Base-by-base conservation (phyloP, 176 grass and related monocot genomes). In the Carex littledalei region DNA sequence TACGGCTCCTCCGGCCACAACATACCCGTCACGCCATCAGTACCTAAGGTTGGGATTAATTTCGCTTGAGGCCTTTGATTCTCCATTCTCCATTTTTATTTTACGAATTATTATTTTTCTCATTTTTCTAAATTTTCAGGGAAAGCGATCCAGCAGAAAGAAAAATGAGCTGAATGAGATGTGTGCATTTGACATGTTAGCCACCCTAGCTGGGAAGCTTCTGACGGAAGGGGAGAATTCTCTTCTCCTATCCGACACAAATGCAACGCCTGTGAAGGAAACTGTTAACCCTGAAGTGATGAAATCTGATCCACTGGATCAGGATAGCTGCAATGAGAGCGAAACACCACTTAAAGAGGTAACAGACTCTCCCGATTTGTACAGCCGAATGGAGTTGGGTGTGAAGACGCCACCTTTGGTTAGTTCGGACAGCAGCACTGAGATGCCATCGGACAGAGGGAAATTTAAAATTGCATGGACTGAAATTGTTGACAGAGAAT, bases 181-280 rank as follows among this genome's bases (percentile, higher is more conserved):
- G 93, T 86, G 89, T 79, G 88, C 96, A 65, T 92, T 98, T 80
- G 93, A 98, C 81, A 89, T 99, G 65, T 91, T 99, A 55, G 96
- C 96, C 17, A 92, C 89, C 41, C 84, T 99, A 70, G 96, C 96
- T 6, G 91, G 96, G 24, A 94, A 94, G 83, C 85, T 99, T 87
- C 85, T 99, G 76, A 89, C 89, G 31, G 93, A 93, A 84, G 89
- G 92, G 3, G 92, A 93, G 79, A 29, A 87, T 78, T 92, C 87
- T 53, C 84, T 86, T 17, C 74, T 78, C 74, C 74, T 78, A 55
- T 57, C 74, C 8, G 63, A 73, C 18, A 43, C 80, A 53, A 71
- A 76, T 14, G 16, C 67, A 13, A 70, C 41, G 61, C 54, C 53
- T 17, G 53, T 29, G 9, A 94, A 88, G 73, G 89, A 87, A 84